A percentile compares a stretch with the other conserved stretches of the same genome.
Conservation (phyloP, 139 green algal genomes). For the Chlorella sorokiniana region DNA sequence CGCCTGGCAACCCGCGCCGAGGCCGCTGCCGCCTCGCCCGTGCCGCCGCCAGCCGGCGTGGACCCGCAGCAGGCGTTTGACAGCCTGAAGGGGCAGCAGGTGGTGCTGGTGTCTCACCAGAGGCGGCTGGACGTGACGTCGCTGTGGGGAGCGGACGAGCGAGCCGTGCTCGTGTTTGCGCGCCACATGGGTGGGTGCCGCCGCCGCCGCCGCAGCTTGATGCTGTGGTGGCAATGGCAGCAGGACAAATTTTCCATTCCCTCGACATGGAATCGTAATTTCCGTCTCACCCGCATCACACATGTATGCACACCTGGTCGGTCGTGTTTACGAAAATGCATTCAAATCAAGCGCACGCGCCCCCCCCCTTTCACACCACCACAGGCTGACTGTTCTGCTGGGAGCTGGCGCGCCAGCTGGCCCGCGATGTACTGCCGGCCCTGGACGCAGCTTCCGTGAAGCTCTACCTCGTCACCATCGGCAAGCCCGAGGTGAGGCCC, state of each 20-base stretch:
- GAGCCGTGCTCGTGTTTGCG: slow-evolving; percentile 59
- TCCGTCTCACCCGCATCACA: no score
- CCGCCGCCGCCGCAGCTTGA: neutral
- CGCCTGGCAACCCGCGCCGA: no score
- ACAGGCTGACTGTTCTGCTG: slow-evolving; percentile 36
- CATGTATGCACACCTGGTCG: neutral
- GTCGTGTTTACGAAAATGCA: neutral
- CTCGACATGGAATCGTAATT: no score
- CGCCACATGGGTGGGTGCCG: slow-evolving; percentile 61
- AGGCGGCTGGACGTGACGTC: slow-evolving; percentile 46
- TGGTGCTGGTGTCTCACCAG: slow-evolving; percentile 55
- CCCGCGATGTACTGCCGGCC: slow-evolving; percentile 71
- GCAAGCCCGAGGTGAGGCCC: slow-evolving; percentile 51
- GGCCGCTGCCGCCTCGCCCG: no score
- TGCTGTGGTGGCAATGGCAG: neutral
- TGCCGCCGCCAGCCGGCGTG: neutral
- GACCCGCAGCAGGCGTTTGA: neutral
- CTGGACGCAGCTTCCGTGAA: slow-evolving; percentile 66
- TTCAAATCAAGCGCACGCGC: neutral
- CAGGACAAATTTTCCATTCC: neutral
- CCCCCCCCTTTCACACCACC: no score
- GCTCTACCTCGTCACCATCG: slow-evolving; percentile 77
- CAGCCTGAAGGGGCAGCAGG: slow-evolving; percentile 27
- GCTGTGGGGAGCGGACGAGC: slow-evolving; percentile 64
- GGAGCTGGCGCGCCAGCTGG: slow-evolving; percentile 78